Percentiles rank a stretch among this genome's conserved stretches.
Conservation (phyloP, 106 monocot species). For the Cymbidium sinense region DNA sequence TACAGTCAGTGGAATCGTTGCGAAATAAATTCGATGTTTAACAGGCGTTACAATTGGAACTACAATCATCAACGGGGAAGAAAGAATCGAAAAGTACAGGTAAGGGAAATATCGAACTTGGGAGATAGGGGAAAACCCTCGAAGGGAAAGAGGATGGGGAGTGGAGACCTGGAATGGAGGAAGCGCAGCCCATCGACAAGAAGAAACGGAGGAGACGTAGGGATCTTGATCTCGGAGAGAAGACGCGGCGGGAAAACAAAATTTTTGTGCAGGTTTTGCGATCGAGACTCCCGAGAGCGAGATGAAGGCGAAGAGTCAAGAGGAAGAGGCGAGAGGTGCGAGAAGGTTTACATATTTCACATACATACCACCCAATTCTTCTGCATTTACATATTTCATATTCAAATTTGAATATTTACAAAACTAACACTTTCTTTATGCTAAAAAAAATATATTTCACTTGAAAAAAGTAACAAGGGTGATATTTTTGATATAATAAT, state of each 20-base stretch:
- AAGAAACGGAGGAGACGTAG: neutral
- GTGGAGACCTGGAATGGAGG: conserved; percentile 6
- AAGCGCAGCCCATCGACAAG: conserved; percentile 1
- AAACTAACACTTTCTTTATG: no score
- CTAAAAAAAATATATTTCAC: no score
- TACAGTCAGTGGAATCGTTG: neutral
- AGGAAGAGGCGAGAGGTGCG: no score
- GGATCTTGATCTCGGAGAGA: neutral
- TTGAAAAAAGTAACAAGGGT: no score
- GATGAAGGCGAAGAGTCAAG: neutral
- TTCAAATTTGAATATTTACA: no score
- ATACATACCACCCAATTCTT: no score
- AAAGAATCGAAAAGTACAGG: neutral
- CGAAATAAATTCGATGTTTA: neutral
- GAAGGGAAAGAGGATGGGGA: neutral
- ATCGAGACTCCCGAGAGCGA: neutral
- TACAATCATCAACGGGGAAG: neutral
- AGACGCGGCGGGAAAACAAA: neutral
- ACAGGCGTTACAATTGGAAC: neutral
- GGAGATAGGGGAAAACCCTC: neutral
- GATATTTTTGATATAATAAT: no score
- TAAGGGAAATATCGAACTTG: neutral
- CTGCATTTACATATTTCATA: no score
- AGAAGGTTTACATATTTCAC: no score
- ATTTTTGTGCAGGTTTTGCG: neutral